These are phyloP conservation scores for Larix kaempferi DNA, from an alignment of 75 land plant species.

Conservation along the genomic window DNA sequence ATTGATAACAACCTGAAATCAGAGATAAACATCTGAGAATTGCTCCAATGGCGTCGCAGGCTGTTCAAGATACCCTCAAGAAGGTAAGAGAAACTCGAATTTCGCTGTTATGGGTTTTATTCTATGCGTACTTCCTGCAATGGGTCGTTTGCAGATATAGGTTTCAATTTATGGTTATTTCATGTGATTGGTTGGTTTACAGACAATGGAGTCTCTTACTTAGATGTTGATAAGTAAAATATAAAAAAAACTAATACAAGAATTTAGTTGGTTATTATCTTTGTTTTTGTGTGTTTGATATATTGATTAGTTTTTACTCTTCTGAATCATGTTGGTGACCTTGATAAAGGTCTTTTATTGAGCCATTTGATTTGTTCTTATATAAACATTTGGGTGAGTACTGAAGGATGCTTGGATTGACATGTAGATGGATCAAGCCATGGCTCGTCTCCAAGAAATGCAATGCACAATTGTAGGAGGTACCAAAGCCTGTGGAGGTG, in stretches of 20 bases:
- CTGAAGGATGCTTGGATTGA: neutral
- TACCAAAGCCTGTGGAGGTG: conserved; percentile 33
- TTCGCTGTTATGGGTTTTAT: neutral
- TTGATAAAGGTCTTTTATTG: neutral
- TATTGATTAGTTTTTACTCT: neutral
- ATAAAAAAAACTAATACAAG: neutral
- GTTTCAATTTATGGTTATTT: no score
- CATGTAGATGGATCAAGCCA: conserved; percentile 59
- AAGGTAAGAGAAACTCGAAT: neutral
- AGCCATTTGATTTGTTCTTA: neutral
- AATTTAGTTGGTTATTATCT: neutral
- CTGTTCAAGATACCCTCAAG: conserved; percentile 4
- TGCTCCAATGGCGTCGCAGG: neutral
- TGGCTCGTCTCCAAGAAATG: conserved; percentile 67
- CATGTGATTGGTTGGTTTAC: no score
- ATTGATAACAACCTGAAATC: no score
- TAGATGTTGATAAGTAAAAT: neutral
- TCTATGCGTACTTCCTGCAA: neutral
- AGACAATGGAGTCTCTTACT: neutral
- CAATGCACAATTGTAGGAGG: conserved; percentile 62
- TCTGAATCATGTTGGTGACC: neutral
- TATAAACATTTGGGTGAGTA: neutral
- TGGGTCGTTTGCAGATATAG: neutral
- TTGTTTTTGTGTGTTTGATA: neutral
- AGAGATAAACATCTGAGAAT: no score